Evolutionary conservation across 2,329 filamentous ascomycete species (phyloP).

Genomic region (Ciborinia camelliae): DNA sequence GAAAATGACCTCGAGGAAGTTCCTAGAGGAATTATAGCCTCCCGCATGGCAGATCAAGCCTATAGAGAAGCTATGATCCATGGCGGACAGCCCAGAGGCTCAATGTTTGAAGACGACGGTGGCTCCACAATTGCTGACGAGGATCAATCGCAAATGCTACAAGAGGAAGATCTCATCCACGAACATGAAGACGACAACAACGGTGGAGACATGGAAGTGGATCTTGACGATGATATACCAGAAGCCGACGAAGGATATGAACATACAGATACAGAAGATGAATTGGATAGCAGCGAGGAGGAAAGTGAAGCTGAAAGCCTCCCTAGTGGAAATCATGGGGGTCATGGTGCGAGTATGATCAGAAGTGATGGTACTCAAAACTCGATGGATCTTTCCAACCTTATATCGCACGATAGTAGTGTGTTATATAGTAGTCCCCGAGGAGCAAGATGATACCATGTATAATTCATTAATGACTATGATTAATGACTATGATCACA

Average conservation of each 20-base stretch:
- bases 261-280: slow-evolving; percentile 72
- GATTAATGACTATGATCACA: not conserved
- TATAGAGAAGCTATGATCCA: slow-evolving; percentile 57
- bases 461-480: not conserved
- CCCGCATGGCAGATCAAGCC: slow-evolving; percentile 56
- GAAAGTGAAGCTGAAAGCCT: slow-evolving; percentile 41
- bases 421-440: slow-evolving; percentile 34
- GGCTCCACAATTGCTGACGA: slow-evolving; percentile 55
- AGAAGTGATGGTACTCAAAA: slow-evolving; percentile 39
- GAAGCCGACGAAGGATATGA: slow-evolving; percentile 62
- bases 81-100: slow-evolving; percentile 47
- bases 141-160: slow-evolving; percentile 56
- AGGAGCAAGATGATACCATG: slow-evolving; percentile 2
- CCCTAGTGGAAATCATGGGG: slow-evolving; percentile 21
- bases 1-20: slow-evolving; percentile 39
- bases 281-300: slow-evolving; percentile 49
- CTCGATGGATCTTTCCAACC: slow-evolving; percentile 34
- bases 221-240: slow-evolving; percentile 66
- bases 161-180: slow-evolving; percentile 56
- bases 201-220: slow-evolving; percentile 53
- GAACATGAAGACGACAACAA: slow-evolving; percentile 36
- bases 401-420: slow-evolving; percentile 33
- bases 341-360: slow-evolving; percentile 33
- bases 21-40: slow-evolving; percentile 34
- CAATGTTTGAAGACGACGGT: slow-evolving; percentile 43